Percentiles rank a stretch among this genome's conserved stretches.
These are phyloP conservation scores for Stemphylium beticola DNA, from an alignment of 2,329 filamentous ascomycete genomes.

Conservation along the genomic window DNA sequence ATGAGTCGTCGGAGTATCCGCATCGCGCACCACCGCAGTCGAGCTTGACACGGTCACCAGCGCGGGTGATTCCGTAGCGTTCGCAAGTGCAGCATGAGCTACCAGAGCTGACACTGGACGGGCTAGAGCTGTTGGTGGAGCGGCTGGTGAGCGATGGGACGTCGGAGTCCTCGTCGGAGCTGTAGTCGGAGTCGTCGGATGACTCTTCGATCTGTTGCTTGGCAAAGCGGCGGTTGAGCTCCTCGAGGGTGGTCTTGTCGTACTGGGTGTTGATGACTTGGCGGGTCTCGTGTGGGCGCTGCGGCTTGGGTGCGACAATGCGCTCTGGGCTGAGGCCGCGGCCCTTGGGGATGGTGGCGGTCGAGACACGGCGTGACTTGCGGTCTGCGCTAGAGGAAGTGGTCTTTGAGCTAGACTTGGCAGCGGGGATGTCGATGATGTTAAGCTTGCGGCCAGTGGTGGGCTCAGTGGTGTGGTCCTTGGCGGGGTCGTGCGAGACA, in stretches of 20 bases:
- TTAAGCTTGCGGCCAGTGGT: conserved; percentile 97
- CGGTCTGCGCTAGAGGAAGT: conserved; percentile 51
- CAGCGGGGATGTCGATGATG: conserved; percentile 86
- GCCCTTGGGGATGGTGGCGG: conserved; percentile 80
- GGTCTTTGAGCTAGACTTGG: conserved; percentile 54
- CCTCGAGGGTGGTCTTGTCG: conserved; percentile 75
- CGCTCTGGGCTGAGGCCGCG: conserved; percentile 85
- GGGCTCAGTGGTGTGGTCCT: conserved; percentile 87
- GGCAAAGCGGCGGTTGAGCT: conserved; percentile 78
- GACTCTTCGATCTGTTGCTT: conserved; percentile 63
- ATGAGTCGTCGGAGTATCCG: conserved; percentile 76
- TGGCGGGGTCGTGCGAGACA: conserved; percentile 92
- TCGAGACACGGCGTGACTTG: conserved; percentile 59
- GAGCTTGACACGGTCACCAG: conserved; percentile 91
- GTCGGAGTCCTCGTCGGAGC: conserved; percentile 78
- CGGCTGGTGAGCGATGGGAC: conserved; percentile 73
- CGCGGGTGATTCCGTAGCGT: conserved; percentile 94
- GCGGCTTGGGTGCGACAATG: conserved; percentile 89
- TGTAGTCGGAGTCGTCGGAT: conserved; percentile 58
- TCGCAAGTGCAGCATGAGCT: conserved; percentile 82
- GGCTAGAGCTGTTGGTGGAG: conserved; percentile 70
- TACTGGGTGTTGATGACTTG: conserved; percentile 85
- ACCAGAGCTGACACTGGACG: conserved; percentile 64
- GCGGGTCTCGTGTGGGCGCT: conserved; percentile 84
- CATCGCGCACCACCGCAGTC: conserved; percentile 92